Conservation (phyloP, 805 yeast species). For the Starmerella stigmatis region DNA sequence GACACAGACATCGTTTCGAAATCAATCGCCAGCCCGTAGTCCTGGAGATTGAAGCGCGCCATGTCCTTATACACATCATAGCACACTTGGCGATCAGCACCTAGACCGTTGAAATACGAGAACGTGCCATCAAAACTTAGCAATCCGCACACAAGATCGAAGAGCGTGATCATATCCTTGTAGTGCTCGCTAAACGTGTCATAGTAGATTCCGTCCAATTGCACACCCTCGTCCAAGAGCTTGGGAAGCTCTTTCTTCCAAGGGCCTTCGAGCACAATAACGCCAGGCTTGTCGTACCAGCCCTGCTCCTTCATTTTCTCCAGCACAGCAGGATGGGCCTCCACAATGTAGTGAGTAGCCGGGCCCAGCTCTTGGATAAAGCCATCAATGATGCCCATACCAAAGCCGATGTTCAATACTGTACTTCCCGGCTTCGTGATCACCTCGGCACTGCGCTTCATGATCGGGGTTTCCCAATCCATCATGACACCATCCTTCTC, state of each 20-base stretch:
- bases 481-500: constrained; percentile 91
- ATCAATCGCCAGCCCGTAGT: constrained; percentile 63
- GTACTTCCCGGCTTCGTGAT: constrained; percentile 42
- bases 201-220: constrained; percentile 83
- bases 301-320: constrained; percentile 58
- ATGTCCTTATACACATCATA: constrained; percentile 78
- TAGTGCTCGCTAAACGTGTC: constrained; percentile 93
- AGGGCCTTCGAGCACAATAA: constrained; percentile 70
- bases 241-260: constrained; percentile 79
- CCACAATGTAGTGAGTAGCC: constrained; percentile 72
- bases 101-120: constrained; percentile 85
- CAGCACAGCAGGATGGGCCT: constrained; percentile 90
- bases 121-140: constrained; percentile 73
- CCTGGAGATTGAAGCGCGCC: constrained; percentile 66
- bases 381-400: constrained; percentile 90
- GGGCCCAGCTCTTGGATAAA: constrained; percentile 55
- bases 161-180: constrained; percentile 74
- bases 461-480: constrained; percentile 85
- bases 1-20: constrained; percentile 34
- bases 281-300: constrained; percentile 68
- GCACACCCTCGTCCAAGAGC: constrained; percentile 53
- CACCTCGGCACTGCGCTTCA: constrained; percentile 70
- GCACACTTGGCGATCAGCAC: constrained; percentile 64
- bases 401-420: constrained; percentile 82
- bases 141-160: constrained; percentile 71